Conservation (phyloP, 2,329 filamentous ascomycete species). For the Cladosporium sp. region DNA sequence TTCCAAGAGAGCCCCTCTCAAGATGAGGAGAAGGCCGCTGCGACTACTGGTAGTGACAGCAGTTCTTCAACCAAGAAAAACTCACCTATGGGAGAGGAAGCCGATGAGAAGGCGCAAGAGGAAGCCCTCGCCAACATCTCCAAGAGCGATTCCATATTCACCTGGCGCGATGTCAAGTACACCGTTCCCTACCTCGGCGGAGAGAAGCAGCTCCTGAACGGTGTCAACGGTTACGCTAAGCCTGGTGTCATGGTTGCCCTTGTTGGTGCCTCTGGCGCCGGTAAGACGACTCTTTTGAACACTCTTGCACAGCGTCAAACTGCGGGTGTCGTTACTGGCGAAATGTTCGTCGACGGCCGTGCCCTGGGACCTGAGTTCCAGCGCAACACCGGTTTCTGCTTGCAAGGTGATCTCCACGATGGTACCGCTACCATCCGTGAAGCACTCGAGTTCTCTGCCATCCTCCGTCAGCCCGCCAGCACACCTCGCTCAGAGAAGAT, state of each 20-base stretch:
- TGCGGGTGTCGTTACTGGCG: constrained; percentile 63
- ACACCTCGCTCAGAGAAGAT: constrained; percentile 62
- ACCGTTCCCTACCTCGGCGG: constrained; percentile 69
- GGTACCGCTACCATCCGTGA: constrained; percentile 66
- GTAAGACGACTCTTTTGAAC: constrained; percentile 81
- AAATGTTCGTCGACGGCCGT: constrained; percentile 71
- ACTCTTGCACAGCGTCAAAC: constrained; percentile 72
- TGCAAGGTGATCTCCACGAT: constrained; percentile 73
- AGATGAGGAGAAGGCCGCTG: constrained; percentile 60
- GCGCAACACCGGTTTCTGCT: constrained; percentile 68
- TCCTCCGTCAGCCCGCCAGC: constrained; percentile 60
- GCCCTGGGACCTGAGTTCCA: constrained; percentile 64
- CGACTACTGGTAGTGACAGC: constrained; percentile 33
- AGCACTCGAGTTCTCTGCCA: constrained; percentile 67
- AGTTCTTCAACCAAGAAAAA: constrained; percentile 36
- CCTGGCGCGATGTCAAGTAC: constrained; percentile 70
- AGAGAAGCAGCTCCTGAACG: constrained; percentile 64
- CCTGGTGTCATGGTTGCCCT: constrained; percentile 78
- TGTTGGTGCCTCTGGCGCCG: constrained; percentile 78
- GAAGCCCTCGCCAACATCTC: constrained; percentile 51
- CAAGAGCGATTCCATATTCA: constrained; percentile 66
- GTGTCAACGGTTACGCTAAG: constrained; percentile 75
- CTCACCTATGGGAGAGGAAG: constrained; percentile 27
- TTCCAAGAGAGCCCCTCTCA: constrained; percentile 46
- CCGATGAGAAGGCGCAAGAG: constrained; percentile 38